Evolutionary conservation across 2,329 filamentous ascomycete genomes (phyloP).

Genomic region (Aspergillus pseudoviridinutans): DNA sequence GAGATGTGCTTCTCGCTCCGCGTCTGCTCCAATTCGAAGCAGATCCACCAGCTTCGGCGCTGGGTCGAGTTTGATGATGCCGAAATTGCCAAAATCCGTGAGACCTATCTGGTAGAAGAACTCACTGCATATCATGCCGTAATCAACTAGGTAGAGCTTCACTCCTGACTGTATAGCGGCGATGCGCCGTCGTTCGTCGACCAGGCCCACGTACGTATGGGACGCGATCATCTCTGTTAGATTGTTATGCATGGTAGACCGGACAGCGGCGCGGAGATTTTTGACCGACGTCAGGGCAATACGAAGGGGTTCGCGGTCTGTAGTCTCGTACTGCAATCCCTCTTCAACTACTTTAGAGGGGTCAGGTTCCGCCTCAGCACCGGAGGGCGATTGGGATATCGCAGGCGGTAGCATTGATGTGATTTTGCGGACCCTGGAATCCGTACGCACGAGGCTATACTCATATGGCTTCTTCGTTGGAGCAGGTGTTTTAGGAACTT

Average conservation of each 20-base stretch:
- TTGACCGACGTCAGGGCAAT: slow-evolving; percentile 83
- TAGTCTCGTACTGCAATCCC: slow-evolving; percentile 65
- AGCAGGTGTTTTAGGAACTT: slow-evolving; percentile 33
- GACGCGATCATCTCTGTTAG: slow-evolving; percentile 82
- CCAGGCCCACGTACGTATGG: slow-evolving; percentile 89
- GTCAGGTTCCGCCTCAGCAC: slow-evolving; percentile 32
- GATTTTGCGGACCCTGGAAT: slow-evolving; percentile 85
- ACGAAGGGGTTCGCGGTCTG: slow-evolving; percentile 63
- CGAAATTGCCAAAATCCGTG: slow-evolving; percentile 95
- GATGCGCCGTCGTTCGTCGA: slow-evolving; percentile 80
- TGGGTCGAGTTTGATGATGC: slow-evolving; percentile 73
- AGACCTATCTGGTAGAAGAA: slow-evolving; percentile 95
- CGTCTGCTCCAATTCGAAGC: slow-evolving; percentile 67
- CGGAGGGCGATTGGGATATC: slow-evolving; percentile 22
- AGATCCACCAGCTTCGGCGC: slow-evolving; percentile 68
- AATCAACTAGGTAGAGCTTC: slow-evolving; percentile 88
- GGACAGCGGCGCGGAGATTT: slow-evolving; percentile 74
- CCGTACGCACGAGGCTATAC: slow-evolving; percentile 86
- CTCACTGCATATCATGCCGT: slow-evolving; percentile 79
- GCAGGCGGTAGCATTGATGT: slow-evolving; percentile 84
- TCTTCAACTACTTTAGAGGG: slow-evolving; percentile 34
- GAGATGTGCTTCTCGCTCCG: slow-evolving; percentile 55
- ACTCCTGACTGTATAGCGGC: slow-evolving; percentile 92
- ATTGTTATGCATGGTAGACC: slow-evolving; percentile 75
- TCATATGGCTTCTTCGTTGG: slow-evolving; percentile 61